Conservation (phyloP, 2,329 filamentous ascomycete species). For the Periconia sp. region DNA sequence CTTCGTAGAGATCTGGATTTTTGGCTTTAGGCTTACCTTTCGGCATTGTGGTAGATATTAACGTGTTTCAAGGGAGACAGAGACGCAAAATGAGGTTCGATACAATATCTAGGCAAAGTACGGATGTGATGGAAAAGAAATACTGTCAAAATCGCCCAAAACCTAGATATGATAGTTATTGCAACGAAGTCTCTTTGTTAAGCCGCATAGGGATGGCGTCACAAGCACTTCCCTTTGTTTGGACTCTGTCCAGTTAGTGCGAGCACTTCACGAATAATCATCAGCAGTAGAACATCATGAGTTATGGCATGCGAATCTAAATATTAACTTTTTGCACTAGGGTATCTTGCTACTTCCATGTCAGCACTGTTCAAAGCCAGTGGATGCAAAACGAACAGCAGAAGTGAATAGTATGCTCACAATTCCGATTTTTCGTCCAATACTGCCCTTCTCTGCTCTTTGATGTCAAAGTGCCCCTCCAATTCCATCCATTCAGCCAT, state of each 20-base stretch:
- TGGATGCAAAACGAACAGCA: background rate
- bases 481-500: conserved; percentile 88
- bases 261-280: background rate
- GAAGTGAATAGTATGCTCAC: conserved; percentile 30
- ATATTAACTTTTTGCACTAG: conserved; percentile 12
- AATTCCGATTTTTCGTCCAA: conserved; percentile 35
- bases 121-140: background rate
- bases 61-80: background rate
- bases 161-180: background rate
- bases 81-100: background rate
- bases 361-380: conserved; percentile 16
- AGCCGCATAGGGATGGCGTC: conserved; percentile 2
- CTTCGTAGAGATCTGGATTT: conserved; percentile 4
- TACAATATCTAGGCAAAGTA: background rate
- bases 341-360: conserved; percentile 32
- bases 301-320: too few relatives aligned
- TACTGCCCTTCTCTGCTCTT: conserved; percentile 16
- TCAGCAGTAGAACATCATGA: background rate
- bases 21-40: conserved; percentile 16
- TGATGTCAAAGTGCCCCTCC: conserved; percentile 37
- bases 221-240: background rate
- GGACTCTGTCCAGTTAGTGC: background rate
- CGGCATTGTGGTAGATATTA: conserved; percentile 10
- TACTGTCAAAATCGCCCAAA: background rate
- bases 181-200: conserved; percentile 1